These are phyloP conservation scores for Verticillium tricorpus DNA, from an alignment of 2,329 filamentous ascomycete species.

Conservation along the genomic window DNA sequence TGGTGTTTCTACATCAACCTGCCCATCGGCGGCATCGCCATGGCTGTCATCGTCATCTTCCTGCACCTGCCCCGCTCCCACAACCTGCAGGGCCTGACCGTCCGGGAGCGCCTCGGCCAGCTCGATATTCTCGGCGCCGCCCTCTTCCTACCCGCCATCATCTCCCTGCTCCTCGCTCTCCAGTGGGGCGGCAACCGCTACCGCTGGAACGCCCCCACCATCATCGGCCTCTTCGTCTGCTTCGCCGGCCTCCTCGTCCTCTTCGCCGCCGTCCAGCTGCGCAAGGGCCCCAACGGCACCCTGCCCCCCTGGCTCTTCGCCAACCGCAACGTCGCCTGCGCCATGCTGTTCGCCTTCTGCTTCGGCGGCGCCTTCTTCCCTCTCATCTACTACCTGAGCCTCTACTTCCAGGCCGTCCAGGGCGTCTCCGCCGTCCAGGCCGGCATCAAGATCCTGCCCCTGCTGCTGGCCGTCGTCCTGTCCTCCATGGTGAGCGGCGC, in stretches of 20 bases:
- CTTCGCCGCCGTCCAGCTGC: constrained; percentile 43
- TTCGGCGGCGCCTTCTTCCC: constrained; percentile 49
- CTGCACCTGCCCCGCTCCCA: constrained; percentile 32
- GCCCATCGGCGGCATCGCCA: constrained; percentile 41
- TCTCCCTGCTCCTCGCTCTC: constrained; percentile 50
- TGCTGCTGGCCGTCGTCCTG: constrained; percentile 46
- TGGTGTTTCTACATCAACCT: constrained; percentile 48
- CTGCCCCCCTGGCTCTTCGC: constrained; percentile 44
- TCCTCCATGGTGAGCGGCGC: constrained; percentile 39
- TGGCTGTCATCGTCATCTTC: constrained; percentile 42
- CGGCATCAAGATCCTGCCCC: constrained; percentile 50
- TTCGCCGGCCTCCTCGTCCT: constrained; percentile 38
- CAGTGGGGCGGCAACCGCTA: constrained; percentile 52
- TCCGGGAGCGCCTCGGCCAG: constrained; percentile 33
- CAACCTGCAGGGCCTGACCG: constrained; percentile 25
- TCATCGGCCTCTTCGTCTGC: constrained; percentile 48
- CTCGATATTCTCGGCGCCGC: constrained; percentile 45
- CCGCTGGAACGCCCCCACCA: constrained; percentile 41
- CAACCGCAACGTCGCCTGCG: constrained; percentile 34
- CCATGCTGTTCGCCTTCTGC: constrained; percentile 38
- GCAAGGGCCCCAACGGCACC: constrained; percentile 42
- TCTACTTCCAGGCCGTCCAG: constrained; percentile 51
- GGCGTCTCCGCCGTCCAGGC: constrained; percentile 47
- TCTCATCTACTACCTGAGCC: constrained; percentile 48
- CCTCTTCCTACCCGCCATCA: constrained; percentile 46